phyloP scores from a whole-genome alignment of 805 yeast species.

The Saccharomycopsis microspora region DNA sequence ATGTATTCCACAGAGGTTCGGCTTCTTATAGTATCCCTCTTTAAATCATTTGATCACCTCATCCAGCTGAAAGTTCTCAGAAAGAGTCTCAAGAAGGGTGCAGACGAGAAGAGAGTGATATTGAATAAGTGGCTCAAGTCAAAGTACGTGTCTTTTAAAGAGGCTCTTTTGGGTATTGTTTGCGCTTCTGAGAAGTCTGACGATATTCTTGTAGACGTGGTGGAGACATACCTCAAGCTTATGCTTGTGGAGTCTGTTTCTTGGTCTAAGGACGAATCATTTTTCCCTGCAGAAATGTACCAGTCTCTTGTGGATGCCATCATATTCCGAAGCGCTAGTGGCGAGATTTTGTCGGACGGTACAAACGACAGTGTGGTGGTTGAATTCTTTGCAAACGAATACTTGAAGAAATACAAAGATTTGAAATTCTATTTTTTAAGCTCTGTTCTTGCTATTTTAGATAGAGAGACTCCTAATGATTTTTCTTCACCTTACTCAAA shows the following conservation, averaged over 20 bases:
- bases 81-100: slow-evolving; percentile 21
- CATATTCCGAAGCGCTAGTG: slow-evolving; percentile 25
- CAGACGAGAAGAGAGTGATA: slow-evolving; percentile 33
- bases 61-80: slow-evolving; percentile 31
- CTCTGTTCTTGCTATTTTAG: slow-evolving; percentile 22
- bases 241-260: slow-evolving; percentile 43
- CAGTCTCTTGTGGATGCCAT: slow-evolving; percentile 30
- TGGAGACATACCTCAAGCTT: slow-evolving; percentile 44
- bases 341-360: slow-evolving; percentile 33
- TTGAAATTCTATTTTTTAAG: slow-evolving; percentile 60
- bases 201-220: slow-evolving; percentile 40
- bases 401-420: slow-evolving; percentile 57
- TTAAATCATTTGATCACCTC: slow-evolving; percentile 37
- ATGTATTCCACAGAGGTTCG: slow-evolving; percentile 18
- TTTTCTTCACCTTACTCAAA: slow-evolving; percentile 22
- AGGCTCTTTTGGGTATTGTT: slow-evolving; percentile 31
- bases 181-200: slow-evolving; percentile 26
- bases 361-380: slow-evolving; percentile 36
- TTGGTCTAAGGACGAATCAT: slow-evolving; percentile 41
- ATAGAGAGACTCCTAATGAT: slow-evolving; percentile 17
- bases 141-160: slow-evolving; percentile 44
- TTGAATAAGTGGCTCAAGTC: slow-evolving; percentile 55
- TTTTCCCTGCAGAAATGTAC: slow-evolving; percentile 49
- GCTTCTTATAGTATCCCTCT: slow-evolving; percentile 30
- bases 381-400: slow-evolving; percentile 44